Conservation (phyloP, 768 basidiomycete species). For the Tephrocybe sp. region DNA sequence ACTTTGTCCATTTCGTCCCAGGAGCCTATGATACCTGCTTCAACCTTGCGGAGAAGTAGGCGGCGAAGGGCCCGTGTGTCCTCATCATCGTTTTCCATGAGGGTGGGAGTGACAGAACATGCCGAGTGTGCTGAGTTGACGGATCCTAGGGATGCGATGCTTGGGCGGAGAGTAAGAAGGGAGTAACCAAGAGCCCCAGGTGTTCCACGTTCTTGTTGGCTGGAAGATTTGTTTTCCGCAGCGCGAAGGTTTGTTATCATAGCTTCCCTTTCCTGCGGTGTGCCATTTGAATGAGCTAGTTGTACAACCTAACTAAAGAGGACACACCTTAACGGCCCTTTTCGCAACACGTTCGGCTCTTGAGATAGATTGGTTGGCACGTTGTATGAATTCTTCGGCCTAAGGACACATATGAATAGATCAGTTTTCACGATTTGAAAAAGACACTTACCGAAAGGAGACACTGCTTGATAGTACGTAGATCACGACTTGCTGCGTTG, state of each 20-base stretch:
- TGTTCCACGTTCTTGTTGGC: conserved; percentile 18
- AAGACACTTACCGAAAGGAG: conserved; percentile 56
- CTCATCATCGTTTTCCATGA: conserved; percentile 59
- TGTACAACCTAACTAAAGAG: not conserved
- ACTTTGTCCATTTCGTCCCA: conserved; percentile 65
- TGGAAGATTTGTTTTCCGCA: conserved; percentile 13
- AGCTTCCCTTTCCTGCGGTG: conserved; percentile 47
- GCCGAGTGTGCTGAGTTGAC: conserved; percentile 41
- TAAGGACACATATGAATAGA: conserved; percentile 20
- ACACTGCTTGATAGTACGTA: conserved; percentile 53
- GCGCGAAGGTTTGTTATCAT: conserved; percentile 45
- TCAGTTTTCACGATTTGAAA: no score
- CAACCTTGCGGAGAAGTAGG: conserved; percentile 66
- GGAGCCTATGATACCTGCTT: conserved; percentile 52
- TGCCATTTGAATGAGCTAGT: conserved; percentile 4
- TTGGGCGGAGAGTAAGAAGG: conserved; percentile 36
- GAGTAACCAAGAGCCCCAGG: conserved; percentile 31
- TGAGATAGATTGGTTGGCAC: conserved; percentile 54
- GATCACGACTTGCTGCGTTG: conserved; percentile 53
- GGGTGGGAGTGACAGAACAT: conserved; percentile 48
- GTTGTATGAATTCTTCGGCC: conserved; percentile 57
- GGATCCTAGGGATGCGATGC: conserved; percentile 42
- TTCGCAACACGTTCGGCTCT: conserved; percentile 58
- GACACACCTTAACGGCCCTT: conserved; percentile 53
- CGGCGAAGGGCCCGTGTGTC: conserved; percentile 63